These are phyloP conservation scores for Monosporozyma aerobia DNA, from an alignment of 805 yeast species.

Conservation along the genomic window DNA sequence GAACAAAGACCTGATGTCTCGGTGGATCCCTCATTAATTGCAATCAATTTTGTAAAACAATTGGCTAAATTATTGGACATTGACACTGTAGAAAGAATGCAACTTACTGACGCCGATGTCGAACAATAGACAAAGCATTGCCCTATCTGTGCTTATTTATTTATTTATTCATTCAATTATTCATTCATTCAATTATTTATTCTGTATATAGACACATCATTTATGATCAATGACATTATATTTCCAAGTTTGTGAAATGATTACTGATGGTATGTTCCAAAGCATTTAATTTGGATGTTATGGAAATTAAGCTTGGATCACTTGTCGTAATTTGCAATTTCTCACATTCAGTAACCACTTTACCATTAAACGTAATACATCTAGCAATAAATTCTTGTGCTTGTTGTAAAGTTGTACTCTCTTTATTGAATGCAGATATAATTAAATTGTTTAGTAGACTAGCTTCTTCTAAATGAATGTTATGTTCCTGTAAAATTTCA, in stretches of 20 bases:
- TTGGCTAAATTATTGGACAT: slow-evolving; percentile 35
- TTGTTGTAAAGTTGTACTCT: slow-evolving; percentile 30
- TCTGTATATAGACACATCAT: background rate
- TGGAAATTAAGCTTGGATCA: slow-evolving; percentile 57
- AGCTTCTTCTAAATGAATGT: slow-evolving; percentile 27
- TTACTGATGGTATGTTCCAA: slow-evolving; percentile 33
- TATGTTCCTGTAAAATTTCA: slow-evolving; percentile 34
- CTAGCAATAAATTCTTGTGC: slow-evolving; percentile 48
- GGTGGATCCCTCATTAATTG: slow-evolving; percentile 31
- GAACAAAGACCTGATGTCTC: slow-evolving; percentile 22
- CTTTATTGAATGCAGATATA: slow-evolving; percentile 29
- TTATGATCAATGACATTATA: background rate
- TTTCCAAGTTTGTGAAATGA: slow-evolving; percentile 8
- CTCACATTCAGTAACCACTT: slow-evolving; percentile 53
- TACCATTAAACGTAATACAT: slow-evolving; percentile 48
- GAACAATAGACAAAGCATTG: background rate
- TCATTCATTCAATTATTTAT: too few species aligned
- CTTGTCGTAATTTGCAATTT: slow-evolving; percentile 53
- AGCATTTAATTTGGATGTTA: slow-evolving; percentile 54
- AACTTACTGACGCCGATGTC: slow-evolving; percentile 25
- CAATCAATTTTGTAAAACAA: slow-evolving; percentile 36
- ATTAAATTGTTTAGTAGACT: slow-evolving; percentile 28
- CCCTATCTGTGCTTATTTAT: background rate
- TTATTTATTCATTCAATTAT: too few species aligned
- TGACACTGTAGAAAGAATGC: slow-evolving; percentile 31